phyloP scores from a whole-genome alignment of 2,329 filamentous ascomycete genomes.

The Microsporum canis region DNA sequence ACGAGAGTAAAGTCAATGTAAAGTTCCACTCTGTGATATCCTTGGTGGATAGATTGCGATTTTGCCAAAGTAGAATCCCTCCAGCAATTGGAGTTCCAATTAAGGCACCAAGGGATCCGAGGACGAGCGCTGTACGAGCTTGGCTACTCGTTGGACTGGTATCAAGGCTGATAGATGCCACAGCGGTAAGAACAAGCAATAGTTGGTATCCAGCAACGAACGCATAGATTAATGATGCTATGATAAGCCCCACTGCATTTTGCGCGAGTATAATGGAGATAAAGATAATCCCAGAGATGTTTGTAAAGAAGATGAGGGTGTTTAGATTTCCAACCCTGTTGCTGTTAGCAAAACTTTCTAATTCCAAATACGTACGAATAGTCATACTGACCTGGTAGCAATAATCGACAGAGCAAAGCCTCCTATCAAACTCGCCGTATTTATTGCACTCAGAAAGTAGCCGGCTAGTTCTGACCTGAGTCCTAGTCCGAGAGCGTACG shows the following conservation, averaged over 20 bases:
- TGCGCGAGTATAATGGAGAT: background rate
- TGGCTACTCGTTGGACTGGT: background rate
- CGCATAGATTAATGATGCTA: background rate
- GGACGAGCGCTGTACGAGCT: background rate
- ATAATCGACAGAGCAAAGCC: background rate
- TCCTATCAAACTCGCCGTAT: conserved; percentile 23
- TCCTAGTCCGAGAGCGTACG: conserved; percentile 37
- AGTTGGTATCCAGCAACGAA: background rate
- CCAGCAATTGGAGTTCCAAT: conserved; percentile 58
- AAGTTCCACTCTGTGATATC: background rate
- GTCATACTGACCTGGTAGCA: background rate
- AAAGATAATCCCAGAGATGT: background rate
- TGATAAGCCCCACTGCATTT: background rate
- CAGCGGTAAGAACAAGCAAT: background rate
- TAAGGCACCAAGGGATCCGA: conserved; percentile 45
- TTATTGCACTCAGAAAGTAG: conserved; percentile 46
- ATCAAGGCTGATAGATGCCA: background rate
- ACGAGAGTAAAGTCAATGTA: background rate
- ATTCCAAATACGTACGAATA: background rate
- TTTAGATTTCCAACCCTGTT: background rate
- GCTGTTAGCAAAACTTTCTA: background rate
- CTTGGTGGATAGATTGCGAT: conserved; percentile 30
- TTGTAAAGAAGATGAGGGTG: background rate
- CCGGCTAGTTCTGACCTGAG: conserved; percentile 39
- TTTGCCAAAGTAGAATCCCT: conserved; percentile 38